Evolutionary conservation across 768 basidiomycete species (phyloP).

Genomic region (Phlebiopsis flavidoalba): DNA sequence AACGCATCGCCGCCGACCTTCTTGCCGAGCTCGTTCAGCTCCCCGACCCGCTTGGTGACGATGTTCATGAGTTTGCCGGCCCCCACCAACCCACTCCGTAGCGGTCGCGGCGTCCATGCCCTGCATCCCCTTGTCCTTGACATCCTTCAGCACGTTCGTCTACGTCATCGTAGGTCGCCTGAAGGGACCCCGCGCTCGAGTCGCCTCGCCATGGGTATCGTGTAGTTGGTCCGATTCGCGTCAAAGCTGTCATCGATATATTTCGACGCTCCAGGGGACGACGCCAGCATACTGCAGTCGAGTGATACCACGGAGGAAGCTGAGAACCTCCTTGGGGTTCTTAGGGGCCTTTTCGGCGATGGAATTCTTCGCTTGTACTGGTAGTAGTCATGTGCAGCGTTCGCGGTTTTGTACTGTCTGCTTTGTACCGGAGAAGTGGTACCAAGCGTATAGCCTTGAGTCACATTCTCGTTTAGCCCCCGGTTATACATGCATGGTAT

Average conservation of each 20-base stretch:
- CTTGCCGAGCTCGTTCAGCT: conserved; percentile 25
- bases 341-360: conserved; percentile 23
- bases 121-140: conserved; percentile 13
- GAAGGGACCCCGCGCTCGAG: conserved; percentile 32
- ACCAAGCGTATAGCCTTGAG: conserved; percentile 34
- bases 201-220: conserved; percentile 35
- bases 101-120: conserved; percentile 24
- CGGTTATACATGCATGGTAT: background rate
- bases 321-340: conserved; percentile 28
- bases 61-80: conserved; percentile 24
- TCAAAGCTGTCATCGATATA: conserved; percentile 41
- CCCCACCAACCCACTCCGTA: too few species aligned
- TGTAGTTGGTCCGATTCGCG: conserved; percentile 32
- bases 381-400: conserved; percentile 21
- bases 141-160: conserved; percentile 17
- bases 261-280: conserved; percentile 33
- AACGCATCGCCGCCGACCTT: conserved; percentile 26
- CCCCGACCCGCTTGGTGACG: conserved; percentile 18
- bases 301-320: conserved; percentile 33
- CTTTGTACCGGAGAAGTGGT: conserved; percentile 37
- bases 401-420: conserved; percentile 30
- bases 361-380: conserved; percentile 21
- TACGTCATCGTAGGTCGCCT: conserved; percentile 33
- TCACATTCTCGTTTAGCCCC: background rate
- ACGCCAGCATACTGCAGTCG: conserved; percentile 34